A percentile compares a stretch with the other conserved stretches of the same genome.
These are phyloP conservation scores for Fonsecaea monophora DNA, from an alignment of 2,329 filamentous ascomycete species.

Conservation along the genomic window DNA sequence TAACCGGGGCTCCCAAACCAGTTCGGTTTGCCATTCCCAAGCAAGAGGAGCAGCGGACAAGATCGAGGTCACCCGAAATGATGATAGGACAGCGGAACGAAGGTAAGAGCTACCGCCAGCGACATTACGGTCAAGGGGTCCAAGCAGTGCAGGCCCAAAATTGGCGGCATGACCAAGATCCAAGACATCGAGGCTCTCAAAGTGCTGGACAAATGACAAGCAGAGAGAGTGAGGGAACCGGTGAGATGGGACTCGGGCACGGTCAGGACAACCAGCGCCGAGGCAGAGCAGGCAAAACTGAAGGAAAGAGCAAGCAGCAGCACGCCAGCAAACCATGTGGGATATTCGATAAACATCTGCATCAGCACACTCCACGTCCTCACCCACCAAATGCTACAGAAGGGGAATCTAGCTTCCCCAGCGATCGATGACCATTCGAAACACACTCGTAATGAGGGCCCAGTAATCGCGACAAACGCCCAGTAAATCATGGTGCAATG, in stretches of 20 bases:
- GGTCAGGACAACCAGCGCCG: slow-evolving; percentile 1
- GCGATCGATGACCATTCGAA: neutral
- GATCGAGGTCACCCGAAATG: slow-evolving; percentile 8
- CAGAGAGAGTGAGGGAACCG: neutral
- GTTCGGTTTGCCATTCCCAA: neutral
- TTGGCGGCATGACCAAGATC: neutral
- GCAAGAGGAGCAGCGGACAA: neutral
- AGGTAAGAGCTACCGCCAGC: slow-evolving; percentile 2
- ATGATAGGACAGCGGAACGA: neutral
- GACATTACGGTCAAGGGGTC: neutral
- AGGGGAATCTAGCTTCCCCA: neutral
- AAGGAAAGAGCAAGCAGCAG: slow-evolving; percentile 13
- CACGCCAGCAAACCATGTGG: neutral
- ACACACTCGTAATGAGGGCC: neutral
- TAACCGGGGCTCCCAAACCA: neutral
- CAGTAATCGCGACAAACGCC: neutral
- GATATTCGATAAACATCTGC: neutral
- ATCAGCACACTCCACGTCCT: neutral
- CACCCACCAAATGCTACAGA: neutral
- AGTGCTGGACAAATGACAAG: neutral
- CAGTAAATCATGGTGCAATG: neutral
- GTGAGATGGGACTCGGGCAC: neutral
- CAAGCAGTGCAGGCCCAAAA: neutral
- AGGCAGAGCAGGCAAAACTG: neutral
- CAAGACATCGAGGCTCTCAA: neutral